A percentile compares a stretch with the other conserved stretches of the same genome.
Conservation (phyloP, 2,329 filamentous ascomycete genomes). For the Aureobasidium subglaciale region DNA sequence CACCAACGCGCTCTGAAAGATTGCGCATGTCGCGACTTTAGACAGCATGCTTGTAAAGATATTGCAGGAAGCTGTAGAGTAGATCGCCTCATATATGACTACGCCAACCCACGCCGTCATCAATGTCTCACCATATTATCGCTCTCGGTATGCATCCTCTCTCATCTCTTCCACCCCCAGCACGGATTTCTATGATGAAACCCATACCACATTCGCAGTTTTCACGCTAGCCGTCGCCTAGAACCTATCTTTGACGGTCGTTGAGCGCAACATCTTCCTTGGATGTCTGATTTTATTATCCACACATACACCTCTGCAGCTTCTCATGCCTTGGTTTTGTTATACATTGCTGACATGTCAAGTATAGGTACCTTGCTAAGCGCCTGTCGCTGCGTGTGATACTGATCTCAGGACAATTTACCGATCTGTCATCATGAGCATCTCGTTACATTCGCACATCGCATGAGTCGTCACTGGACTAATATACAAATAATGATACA, state of each 20-base stretch:
- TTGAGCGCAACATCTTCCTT: slow-evolving; percentile 35
- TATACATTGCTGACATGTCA: background rate
- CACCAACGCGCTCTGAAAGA: background rate
- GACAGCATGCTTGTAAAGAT: background rate
- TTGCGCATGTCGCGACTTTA: background rate
- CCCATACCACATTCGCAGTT: slow-evolving; percentile 77
- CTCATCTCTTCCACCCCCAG: background rate
- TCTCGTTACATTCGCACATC: background rate
- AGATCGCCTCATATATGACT: background rate
- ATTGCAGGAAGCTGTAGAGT: background rate
- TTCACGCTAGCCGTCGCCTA: slow-evolving; percentile 54
- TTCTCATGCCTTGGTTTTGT: background rate
- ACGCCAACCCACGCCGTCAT: too few relatives aligned
- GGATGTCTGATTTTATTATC: slow-evolving; percentile 29
- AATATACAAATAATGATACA: background rate
- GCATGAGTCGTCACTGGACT: background rate
- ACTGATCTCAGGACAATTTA: background rate
- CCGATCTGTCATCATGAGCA: background rate
- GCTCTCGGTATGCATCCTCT: background rate
- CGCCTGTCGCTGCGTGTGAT: background rate
- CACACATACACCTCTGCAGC: background rate
- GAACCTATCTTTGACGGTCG: slow-evolving; percentile 32
- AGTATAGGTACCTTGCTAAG: background rate
- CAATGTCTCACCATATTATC: background rate
- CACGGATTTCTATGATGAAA: slow-evolving; percentile 57